Evolutionary conservation across 2,329 filamentous ascomycete genomes (phyloP), one percentile per base, ranked within the genome.

Genomic region (Epichloe baconii): DNA sequence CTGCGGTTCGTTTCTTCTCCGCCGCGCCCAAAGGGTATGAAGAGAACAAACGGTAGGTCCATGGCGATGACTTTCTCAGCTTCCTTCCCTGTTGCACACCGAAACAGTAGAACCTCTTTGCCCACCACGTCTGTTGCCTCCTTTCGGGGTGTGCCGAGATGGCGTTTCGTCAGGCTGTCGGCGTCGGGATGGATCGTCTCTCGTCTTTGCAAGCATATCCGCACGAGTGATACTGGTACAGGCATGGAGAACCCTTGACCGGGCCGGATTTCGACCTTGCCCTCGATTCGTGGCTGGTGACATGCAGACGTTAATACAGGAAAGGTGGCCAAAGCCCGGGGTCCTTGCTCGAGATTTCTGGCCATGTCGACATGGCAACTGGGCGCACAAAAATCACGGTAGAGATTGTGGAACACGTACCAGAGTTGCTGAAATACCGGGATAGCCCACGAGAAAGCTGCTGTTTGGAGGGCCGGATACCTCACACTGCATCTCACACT

Each of bases 401-500:
- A 51, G 49, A 42, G 50, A 55, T 47, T 44, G 52, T 51, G 44
- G 52, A 17, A 44, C 45, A 80, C 88, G 71, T 78, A 96, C 90
- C 80, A 96, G 71, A 38, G 93, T 98, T 63, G 93, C 93, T 51
- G 91, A 96, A 69, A 98, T 97, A 60, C 93, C 93, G 51, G 93
- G 93, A 69, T 97, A 98, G 61, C 93, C 93, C 60, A 97, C 88
- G 57, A 97, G 78, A 66, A 95, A 96, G 71, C 87, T 93, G 71
- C 88, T 93, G 72, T 98, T 98, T 61, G 93, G 90, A 66, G 90
- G 90, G 66, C 93, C 93, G 59, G 89, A 95, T 71, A 98, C 89
- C 93, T 86, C 74, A 98, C 93, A 70, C 62, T 68, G 56, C 67
- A 67, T 52, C 93, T 86, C 74, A 98, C 93, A 70, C 62, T 68